A percentile compares a stretch with the other conserved stretches of the same genome.
phyloP scores from a whole-genome alignment of 371 early-diverging fungal species.

The Blakeslea trispora region DNA sequence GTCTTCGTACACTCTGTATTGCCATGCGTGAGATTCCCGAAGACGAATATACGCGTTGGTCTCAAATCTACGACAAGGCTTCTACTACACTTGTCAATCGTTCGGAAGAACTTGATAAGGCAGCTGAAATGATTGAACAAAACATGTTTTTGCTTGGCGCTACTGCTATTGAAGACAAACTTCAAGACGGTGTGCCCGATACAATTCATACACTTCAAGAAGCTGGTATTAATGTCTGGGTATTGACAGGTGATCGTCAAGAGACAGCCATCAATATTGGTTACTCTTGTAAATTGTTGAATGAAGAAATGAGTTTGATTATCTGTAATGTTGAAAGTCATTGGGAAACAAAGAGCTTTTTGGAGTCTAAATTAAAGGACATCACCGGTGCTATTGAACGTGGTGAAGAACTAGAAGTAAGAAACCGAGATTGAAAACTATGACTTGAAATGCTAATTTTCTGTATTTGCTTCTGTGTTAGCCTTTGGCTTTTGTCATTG shows the following conservation, averaged over 20 bases:
- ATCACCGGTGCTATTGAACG: no score
- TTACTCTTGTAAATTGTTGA: conserved; percentile 85
- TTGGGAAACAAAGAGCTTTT: conserved; percentile 64
- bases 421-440: no score
- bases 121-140: conserved; percentile 94
- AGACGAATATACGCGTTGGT: conserved; percentile 88
- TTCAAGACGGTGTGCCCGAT: conserved; percentile 98
- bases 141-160: conserved; percentile 91
- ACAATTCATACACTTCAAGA: conserved; percentile 92
- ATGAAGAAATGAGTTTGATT: conserved; percentile 81
- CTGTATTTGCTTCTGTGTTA: no score
- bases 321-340: conserved; percentile 75
- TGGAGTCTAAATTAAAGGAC: no score
- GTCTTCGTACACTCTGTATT: conserved; percentile 92
- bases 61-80: conserved; percentile 80
- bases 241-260: conserved; percentile 92
- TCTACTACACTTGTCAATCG: conserved; percentile 88
- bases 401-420: conserved; percentile 26
- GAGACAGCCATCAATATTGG: conserved; percentile 95
- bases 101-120: conserved; percentile 83
- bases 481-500: conserved; percentile 70
- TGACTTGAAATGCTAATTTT: no score
- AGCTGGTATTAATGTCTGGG: conserved; percentile 97
- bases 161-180: conserved; percentile 98
- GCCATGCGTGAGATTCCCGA: conserved; percentile 88